Base-by-base conservation (phyloP, 495 filamentous ascomycete species). In the Lophiostoma macrostomum region DNA sequence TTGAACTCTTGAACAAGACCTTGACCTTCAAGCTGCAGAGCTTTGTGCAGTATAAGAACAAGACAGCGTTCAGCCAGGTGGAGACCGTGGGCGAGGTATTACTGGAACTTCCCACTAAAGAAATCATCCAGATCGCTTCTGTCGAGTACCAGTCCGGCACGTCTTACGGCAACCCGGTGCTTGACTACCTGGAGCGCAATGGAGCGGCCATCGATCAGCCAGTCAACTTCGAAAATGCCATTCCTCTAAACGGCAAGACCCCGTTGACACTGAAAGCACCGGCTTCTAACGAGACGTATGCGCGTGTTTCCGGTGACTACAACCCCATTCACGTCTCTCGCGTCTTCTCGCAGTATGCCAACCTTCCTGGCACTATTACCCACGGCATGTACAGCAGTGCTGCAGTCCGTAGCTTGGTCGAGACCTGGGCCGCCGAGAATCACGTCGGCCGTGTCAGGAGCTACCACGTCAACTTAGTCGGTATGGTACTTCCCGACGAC, bases 321-420 rank as follows among this genome's bases (percentile, higher is more conserved):
- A 99, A 99, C 67, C 93, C 93, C 7, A 99, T 99, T 56, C 93
- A 99, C 74, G 93, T 97, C 36, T 96, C 93, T 1, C 84, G 91
- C 43, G 89, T 95, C 30, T 99, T 99, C 74, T 82, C 94, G 13
- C 87, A 79, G 69, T 99, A 97, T 65, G 93, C 91, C 66, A 91
- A 87, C 69, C 81, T 99, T 16, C 89, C 88, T 0, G 91, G 91
- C 28, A 98, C 91, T 24, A 98, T 98, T 68, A 96, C 91, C 1
- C 91, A 99, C 68, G 93, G 93, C 53, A 99, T 99, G 93, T 99
- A 97, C 77, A 88, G 90, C 4, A 96, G 91, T 72, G 93, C 93
- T 45, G 90, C 94, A 18, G 93, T 97, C n/a, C 85, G 93, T 43
- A 90, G 89, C 69, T 74, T 96, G n/a, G 91, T 99, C 5, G 93